Conservation (phyloP, 331 rosid genomes). For the Cydonia oblonga region DNA sequence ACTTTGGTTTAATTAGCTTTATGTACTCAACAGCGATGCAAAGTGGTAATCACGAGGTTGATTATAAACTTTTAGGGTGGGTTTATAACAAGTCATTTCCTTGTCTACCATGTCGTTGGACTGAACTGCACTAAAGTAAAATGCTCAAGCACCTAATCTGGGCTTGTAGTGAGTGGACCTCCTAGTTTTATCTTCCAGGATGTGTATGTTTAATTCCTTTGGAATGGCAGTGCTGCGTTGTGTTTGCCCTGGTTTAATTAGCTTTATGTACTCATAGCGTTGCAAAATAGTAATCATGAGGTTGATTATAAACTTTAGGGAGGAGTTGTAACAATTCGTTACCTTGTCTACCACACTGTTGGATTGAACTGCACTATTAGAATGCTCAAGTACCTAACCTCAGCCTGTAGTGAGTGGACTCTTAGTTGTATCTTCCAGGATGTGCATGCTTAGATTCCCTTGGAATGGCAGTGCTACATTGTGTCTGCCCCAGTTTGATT, state of each 20-base stretch:
- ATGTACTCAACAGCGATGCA: neutral
- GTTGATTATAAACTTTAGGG: neutral
- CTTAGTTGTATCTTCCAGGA: no score
- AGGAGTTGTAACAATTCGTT: no score
- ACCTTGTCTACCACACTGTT: no score
- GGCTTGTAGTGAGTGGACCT: neutral
- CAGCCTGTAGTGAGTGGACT: no score
- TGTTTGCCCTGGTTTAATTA: neutral
- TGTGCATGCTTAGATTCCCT: neutral
- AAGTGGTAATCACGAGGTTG: neutral
- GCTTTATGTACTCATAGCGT: neutral
- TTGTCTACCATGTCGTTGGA: no score
- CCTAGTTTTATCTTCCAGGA: neutral
- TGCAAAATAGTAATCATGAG: neutral
- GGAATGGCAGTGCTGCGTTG: neutral
- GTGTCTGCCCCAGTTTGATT: neutral
- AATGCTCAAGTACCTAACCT: no score
- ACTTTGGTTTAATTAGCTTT: neutral
- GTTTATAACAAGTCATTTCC: no score
- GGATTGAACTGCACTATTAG: no score
- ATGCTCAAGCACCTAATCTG: neutral
- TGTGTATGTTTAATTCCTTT: neutral
- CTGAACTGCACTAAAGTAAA: neutral
- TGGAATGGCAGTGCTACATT: neutral
- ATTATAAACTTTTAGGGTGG: neutral